These are phyloP conservation scores for Telopea speciosissima DNA, from an alignment of 177 flowering plant species.

Conservation along the genomic window DNA sequence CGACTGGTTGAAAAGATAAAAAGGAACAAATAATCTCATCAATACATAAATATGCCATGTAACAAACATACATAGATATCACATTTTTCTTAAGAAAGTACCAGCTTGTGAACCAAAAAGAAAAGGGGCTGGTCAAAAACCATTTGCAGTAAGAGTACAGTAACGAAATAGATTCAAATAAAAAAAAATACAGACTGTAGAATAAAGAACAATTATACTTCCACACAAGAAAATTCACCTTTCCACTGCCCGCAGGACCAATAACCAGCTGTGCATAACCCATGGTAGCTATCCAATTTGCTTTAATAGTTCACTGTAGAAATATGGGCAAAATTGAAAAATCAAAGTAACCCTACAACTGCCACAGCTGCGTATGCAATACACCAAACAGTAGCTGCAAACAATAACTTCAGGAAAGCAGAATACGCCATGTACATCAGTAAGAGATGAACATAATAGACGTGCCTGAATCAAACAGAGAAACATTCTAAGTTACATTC, in stretches of 20 bases:
- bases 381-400: slow-evolving; percentile 58
- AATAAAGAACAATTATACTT: background rate
- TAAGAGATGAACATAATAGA: background rate
- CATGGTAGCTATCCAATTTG: slow-evolving; percentile 32
- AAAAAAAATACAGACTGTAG: background rate
- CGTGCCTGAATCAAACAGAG: background rate
- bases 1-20: slow-evolving; percentile 44
- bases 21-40: background rate
- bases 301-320: slow-evolving; percentile 17
- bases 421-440: slow-evolving; percentile 26
- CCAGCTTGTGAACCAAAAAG: no score
- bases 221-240: slow-evolving; percentile 36
- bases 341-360: slow-evolving; percentile 32
- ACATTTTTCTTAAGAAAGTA: background rate
- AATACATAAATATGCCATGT: background rate
- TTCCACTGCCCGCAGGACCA: slow-evolving; percentile 97
- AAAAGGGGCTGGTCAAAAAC: no score
- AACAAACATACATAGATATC: background rate
- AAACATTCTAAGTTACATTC: background rate
- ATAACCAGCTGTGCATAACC: slow-evolving; percentile 94
- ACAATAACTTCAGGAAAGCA: slow-evolving; percentile 30
- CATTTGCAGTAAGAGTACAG: background rate
- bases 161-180: background rate
- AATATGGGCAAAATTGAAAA: slow-evolving; percentile 20
- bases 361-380: slow-evolving; percentile 55